Evolutionary conservation across 352 stramenopile species (phyloP).

Genomic region (Phytophthora pistaciae): DNA sequence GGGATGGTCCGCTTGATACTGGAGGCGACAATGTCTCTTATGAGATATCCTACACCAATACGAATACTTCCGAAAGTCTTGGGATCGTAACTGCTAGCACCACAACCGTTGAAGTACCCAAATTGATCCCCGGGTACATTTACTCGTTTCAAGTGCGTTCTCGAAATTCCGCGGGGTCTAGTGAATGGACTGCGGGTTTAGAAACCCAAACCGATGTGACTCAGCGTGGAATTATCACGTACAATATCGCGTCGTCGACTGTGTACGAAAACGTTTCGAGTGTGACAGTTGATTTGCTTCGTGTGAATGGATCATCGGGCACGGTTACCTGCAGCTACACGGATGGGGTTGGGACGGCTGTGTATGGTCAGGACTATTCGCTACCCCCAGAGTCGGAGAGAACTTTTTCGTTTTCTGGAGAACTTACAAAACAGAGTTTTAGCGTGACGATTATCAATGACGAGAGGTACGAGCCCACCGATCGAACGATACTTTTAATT

Average conservation of each 20-base stretch:
- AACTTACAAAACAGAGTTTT: conserved; percentile 46
- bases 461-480: conserved; percentile 36
- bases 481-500: conserved; percentile 37
- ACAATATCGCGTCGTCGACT: conserved; percentile 20
- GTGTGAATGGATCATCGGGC: conserved; percentile 56
- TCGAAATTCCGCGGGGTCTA: conserved; percentile 48
- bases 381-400: conserved; percentile 24
- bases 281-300: conserved; percentile 46
- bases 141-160: conserved; percentile 51
- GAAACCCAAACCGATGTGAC: conserved; percentile 52
- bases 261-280: conserved; percentile 55
- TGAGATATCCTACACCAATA: conserved; percentile 39
- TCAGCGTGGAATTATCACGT: conserved; percentile 47
- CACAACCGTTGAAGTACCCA: conserved; percentile 24
- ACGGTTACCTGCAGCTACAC: conserved; percentile 53
- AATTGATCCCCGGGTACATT: conserved; percentile 39
- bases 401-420: conserved; percentile 48
- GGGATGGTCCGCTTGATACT: conserved; percentile 47
- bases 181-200: conserved; percentile 41
- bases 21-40: conserved; percentile 51
- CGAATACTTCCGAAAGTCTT: not conserved
- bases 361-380: conserved; percentile 41
- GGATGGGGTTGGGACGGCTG: conserved; percentile 30
- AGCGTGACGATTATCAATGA: conserved; percentile 55
- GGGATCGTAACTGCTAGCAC: not conserved